A percentile compares a stretch with the other conserved stretches of the same genome.
Conservation (phyloP, 805 yeast species). For the Candida jianshihensis region DNA sequence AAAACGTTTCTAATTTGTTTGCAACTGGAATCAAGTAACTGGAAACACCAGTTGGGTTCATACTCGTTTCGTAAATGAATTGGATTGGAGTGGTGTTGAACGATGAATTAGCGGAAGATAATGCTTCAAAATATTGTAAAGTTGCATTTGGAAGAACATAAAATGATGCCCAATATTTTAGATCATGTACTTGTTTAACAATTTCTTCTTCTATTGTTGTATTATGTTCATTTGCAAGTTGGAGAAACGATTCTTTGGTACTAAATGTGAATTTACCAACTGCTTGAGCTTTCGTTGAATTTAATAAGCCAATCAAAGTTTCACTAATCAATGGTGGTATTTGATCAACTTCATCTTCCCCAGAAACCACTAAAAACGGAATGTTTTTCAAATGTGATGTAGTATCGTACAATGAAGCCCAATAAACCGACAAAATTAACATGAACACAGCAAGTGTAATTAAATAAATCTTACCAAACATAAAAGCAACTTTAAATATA, state of each 20-base stretch:
- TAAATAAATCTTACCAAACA: constrained; percentile 14
- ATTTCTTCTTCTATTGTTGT: constrained; percentile 29
- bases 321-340: constrained; percentile 15
- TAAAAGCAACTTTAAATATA: constrained; percentile 7
- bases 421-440: constrained; percentile 23
- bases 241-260: constrained; percentile 17
- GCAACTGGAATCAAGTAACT: neutral
- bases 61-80: constrained; percentile 6
- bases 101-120: constrained; percentile 11
- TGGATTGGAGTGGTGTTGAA: constrained; percentile 15
- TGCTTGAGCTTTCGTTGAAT: constrained; percentile 4
- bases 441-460: constrained; percentile 19
- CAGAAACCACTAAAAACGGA: constrained; percentile 21
- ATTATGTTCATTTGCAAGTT: constrained; percentile 12
- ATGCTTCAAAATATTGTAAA: constrained; percentile 18
- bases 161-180: constrained; percentile 55
- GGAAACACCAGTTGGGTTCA: constrained; percentile 2
- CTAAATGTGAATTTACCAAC: constrained; percentile 24
- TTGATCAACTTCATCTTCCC: constrained; percentile 13
- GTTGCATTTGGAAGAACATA: constrained; percentile 45
- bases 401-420: constrained; percentile 25
- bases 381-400: constrained; percentile 15
- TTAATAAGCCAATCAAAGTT: constrained; percentile 3
- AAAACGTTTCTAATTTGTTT: neutral
- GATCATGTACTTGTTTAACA: constrained; percentile 36